Percentiles rank a stretch among this genome's conserved stretches.
These are phyloP conservation scores for Euphorbia peplus DNA, from an alignment of 345 rosid genomes.

Conservation along the genomic window DNA sequence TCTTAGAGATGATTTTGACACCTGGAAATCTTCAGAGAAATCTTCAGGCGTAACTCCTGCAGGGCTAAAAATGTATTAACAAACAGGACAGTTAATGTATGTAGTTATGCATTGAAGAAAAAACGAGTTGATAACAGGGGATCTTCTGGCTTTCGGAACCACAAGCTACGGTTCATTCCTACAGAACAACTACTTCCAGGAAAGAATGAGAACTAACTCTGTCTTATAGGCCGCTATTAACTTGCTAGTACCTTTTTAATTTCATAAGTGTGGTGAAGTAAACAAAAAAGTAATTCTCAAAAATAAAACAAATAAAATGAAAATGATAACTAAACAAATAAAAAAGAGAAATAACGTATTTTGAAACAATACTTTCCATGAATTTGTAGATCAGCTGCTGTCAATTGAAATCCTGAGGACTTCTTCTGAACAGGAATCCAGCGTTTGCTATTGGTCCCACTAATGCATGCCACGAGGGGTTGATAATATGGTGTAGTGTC, in stretches of 20 bases:
- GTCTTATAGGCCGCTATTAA: not conserved
- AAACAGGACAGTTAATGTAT: constrained; percentile 7
- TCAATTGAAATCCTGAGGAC: constrained; percentile 56
- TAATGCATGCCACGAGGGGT: constrained; percentile 72
- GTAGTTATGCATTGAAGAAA: not conserved
- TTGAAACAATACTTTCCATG: constrained; percentile 72
- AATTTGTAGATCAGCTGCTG: constrained; percentile 57
- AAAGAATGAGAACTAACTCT: not conserved
- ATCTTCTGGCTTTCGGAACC: not conserved
- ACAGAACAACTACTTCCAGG: not conserved
- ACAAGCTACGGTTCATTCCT: not conserved
- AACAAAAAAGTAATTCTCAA: not conserved
- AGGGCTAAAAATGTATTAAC: constrained; percentile 25
- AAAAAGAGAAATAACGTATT: not conserved
- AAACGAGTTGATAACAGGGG: not conserved
- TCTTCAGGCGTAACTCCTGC: constrained; percentile 81
- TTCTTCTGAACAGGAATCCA: constrained; percentile 89
- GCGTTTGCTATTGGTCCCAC: constrained; percentile 70
- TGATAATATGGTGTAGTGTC: constrained; percentile 69
- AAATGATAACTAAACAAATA: not conserved
- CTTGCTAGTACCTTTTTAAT: not conserved
- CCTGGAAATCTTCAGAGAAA: constrained; percentile 62
- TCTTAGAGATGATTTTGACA: constrained; percentile 70
- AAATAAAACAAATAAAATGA: not conserved
- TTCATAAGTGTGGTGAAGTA: not conserved